These are phyloP conservation scores for Phytophthora colocasiae DNA, from an alignment of 352 stramenopile species.

Conservation along the genomic window DNA sequence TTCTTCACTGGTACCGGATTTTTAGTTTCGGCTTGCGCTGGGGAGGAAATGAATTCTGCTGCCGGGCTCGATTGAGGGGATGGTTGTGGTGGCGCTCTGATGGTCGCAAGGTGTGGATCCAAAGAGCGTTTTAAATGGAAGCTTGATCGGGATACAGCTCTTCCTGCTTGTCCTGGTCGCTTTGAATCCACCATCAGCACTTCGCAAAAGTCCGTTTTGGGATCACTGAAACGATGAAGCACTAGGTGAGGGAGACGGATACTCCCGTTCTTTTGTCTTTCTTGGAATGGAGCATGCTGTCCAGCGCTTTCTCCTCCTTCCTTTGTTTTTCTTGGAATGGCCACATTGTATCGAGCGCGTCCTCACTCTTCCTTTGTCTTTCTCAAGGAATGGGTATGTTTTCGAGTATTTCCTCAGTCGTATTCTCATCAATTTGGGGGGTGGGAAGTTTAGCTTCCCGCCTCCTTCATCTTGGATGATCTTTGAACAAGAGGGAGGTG, in stretches of 20 bases:
- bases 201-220: constrained; percentile 32
- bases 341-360: constrained; percentile 17
- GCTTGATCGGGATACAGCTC: too few species aligned
- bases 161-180: not conserved
- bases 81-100: constrained; percentile 1
- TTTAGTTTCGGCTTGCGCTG: constrained; percentile 48
- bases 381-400: too few species aligned
- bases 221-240: constrained; percentile 36
- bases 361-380: too few species aligned
- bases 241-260: too few species aligned
- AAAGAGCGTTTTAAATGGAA: constrained; percentile 8
- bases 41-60: not conserved
- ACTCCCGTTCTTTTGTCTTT: constrained; percentile 10
- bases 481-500: too few species aligned
- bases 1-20: constrained; percentile 51
- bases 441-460: too few species aligned
- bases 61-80: constrained; percentile 19
- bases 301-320: not conserved
- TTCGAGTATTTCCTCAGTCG: not conserved
- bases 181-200: constrained; percentile 1
- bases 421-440: constrained; percentile 13
- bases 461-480: too few species aligned
- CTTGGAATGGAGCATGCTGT: constrained; percentile 31
- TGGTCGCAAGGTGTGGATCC: not conserved
- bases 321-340: constrained; percentile 27